Evolutionary conservation across 2,329 filamentous ascomycete genomes (phyloP).

Genomic region (Aspergillus nomiae): DNA sequence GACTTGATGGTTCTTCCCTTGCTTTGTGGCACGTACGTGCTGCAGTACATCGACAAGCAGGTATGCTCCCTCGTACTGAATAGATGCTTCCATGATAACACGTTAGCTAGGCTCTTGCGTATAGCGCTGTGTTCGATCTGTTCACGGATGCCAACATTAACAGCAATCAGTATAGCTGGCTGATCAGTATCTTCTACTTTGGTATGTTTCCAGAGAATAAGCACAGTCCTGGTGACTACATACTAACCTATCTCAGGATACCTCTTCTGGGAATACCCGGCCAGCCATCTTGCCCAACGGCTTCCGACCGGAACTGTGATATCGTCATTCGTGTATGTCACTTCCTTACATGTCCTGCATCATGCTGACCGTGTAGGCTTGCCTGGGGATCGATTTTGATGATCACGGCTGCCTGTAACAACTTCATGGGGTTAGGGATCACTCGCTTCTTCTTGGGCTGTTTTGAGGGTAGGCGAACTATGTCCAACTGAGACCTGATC

Average conservation of each 20-base stretch:
- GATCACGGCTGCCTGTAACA: slow-evolving; percentile 44
- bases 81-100: background rate
- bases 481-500: background rate
- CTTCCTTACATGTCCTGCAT: no score
- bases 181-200: slow-evolving; percentile 61
- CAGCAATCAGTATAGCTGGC: slow-evolving; percentile 51
- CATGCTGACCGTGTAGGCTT: slow-evolving; percentile 17
- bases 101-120: slow-evolving; percentile 52
- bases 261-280: slow-evolving; percentile 47
- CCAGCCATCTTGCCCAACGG: slow-evolving; percentile 37
- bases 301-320: slow-evolving; percentile 24
- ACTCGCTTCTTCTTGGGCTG: slow-evolving; percentile 51
- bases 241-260: slow-evolving; percentile 24
- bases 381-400: slow-evolving; percentile 50
- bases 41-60: slow-evolving; percentile 60
- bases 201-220: slow-evolving; percentile 21
- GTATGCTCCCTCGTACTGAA: background rate
- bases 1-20: slow-evolving; percentile 56
- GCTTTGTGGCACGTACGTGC: slow-evolving; percentile 40
- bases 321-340: slow-evolving; percentile 14
- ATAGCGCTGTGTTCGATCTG: slow-evolving; percentile 59
- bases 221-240: background rate
- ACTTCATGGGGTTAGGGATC: slow-evolving; percentile 47
- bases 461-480: slow-evolving; percentile 38
- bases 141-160: slow-evolving; percentile 52